phyloP scores from a whole-genome alignment of 305 asterid genomes.

The Solanum hybrid region DNA sequence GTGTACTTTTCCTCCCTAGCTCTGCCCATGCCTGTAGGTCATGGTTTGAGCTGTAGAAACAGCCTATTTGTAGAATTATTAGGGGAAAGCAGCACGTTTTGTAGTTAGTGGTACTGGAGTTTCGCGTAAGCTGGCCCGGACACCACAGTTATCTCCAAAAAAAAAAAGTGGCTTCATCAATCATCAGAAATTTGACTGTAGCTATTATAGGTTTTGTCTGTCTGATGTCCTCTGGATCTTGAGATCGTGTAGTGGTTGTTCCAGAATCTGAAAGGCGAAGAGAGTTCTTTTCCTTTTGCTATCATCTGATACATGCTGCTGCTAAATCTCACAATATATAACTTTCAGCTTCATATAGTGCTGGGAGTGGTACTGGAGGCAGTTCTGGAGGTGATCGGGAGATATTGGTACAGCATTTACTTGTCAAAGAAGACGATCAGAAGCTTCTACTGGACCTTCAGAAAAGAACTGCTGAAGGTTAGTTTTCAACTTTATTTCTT shows the following conservation, averaged over 20 bases:
- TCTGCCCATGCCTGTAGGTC: too few relatives aligned
- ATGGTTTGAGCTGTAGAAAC: too few relatives aligned
- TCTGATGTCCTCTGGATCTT: neutral
- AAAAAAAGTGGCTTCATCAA: neutral
- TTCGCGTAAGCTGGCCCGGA: neutral
- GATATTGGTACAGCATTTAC: slow-evolving; percentile 84
- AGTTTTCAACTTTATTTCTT: slow-evolving; percentile 8
- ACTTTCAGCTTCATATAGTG: slow-evolving; percentile 58
- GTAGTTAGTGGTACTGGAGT: neutral
- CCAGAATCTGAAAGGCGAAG: neutral
- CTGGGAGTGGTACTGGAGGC: slow-evolving; percentile 48
- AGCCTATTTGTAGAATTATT: neutral
- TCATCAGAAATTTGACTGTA: neutral
- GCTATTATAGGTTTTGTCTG: neutral
- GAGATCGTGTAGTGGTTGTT: neutral
- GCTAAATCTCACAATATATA: neutral
- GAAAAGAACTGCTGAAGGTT: slow-evolving; percentile 66
- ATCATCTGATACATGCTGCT: neutral
- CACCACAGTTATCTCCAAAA: neutral
- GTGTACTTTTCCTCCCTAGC: too few relatives aligned
- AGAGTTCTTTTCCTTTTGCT: neutral
- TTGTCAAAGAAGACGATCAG: slow-evolving; percentile 80
- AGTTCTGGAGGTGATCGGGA: slow-evolving; percentile 52
- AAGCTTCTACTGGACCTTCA: slow-evolving; percentile 66
- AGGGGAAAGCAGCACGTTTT: neutral